phyloP scores from a whole-genome alignment of 345 rosid species.

The Aegle marmelos region DNA sequence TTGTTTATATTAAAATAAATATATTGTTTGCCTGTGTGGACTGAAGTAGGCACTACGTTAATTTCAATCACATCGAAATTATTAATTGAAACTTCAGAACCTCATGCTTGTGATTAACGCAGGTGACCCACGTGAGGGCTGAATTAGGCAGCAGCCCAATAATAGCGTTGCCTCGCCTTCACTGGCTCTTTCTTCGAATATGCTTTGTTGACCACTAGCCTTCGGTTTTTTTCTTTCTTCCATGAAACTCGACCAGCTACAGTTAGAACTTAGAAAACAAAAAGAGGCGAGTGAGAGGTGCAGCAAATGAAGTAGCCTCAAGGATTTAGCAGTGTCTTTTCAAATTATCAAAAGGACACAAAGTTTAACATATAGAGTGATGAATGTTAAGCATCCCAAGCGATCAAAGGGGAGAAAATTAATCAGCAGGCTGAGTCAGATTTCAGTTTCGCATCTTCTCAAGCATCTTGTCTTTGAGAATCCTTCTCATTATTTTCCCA shows the following conservation, averaged over 20 bases:
- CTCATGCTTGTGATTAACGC: constrained; percentile 13
- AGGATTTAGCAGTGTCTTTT: neutral
- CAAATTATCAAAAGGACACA: neutral
- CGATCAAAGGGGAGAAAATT: neutral
- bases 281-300: neutral
- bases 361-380: neutral
- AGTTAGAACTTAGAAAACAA: no score
- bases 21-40: neutral
- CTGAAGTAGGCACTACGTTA: constrained; percentile 4
- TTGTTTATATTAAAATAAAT: constrained; percentile 5
- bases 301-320: neutral
- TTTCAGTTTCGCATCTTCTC: constrained; percentile 24
- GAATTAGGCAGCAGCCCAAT: neutral
- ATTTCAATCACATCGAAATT: neutral
- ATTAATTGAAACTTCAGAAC: neutral
- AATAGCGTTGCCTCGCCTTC: neutral
- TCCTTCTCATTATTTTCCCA: constrained; percentile 86
- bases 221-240: neutral
- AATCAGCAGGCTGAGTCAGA: neutral
- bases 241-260: neutral
- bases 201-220: neutral
- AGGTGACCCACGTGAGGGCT: constrained; percentile 13
- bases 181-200: neutral
- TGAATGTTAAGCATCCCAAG: neutral
- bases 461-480: constrained; percentile 54